Percentiles rank a stretch among this genome's conserved stretches.
These are phyloP conservation scores for Delitschia confertaspora DNA, from an alignment of 495 filamentous ascomycete species.

Conservation along the genomic window DNA sequence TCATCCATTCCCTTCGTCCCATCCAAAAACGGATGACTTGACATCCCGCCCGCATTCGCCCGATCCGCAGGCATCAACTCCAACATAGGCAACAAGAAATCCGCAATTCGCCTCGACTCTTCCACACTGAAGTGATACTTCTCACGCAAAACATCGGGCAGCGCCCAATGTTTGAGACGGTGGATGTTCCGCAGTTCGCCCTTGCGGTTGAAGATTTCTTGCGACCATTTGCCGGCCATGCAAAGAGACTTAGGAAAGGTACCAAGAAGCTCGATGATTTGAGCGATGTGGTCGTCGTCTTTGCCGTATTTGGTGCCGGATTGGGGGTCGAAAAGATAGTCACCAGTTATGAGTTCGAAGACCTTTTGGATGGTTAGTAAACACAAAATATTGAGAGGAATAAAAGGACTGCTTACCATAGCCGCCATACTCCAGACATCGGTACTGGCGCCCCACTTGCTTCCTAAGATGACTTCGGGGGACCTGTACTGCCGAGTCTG, in stretches of 20 bases:
- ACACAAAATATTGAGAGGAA: background rate
- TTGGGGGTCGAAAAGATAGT: slow-evolving; percentile 98
- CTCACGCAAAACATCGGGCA: slow-evolving; percentile 86
- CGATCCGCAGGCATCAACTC: slow-evolving; percentile 77
- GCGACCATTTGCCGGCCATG: slow-evolving; percentile 88
- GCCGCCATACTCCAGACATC: slow-evolving; percentile 99
- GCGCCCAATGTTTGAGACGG: slow-evolving; percentile 88
- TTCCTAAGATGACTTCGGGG: slow-evolving; percentile 90
- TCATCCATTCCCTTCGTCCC: slow-evolving; percentile 81
- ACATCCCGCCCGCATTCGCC: slow-evolving; percentile 95
- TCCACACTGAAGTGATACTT: slow-evolving; percentile 90
- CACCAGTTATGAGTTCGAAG: slow-evolving; percentile 95
- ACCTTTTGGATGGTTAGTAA: slow-evolving; percentile 44
- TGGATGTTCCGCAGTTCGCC: slow-evolving; percentile 98
- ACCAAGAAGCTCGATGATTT: slow-evolving; percentile 96
- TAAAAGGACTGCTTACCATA: slow-evolving; percentile 57
- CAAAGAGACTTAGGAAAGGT: slow-evolving; percentile 87
- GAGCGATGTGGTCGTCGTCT: slow-evolving; percentile 98
- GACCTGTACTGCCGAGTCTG: slow-evolving; percentile 97
- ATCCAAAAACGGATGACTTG: slow-evolving; percentile 67
- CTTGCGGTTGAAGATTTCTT: slow-evolving; percentile 98
- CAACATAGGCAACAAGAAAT: slow-evolving; percentile 88
- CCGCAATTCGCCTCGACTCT: slow-evolving; percentile 66
- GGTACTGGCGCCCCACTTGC: slow-evolving; percentile 97
- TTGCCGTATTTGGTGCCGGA: slow-evolving; percentile 99